phyloP scores from a whole-genome alignment of 306 rosid species.

The Echinosophora koreensis region DNA sequence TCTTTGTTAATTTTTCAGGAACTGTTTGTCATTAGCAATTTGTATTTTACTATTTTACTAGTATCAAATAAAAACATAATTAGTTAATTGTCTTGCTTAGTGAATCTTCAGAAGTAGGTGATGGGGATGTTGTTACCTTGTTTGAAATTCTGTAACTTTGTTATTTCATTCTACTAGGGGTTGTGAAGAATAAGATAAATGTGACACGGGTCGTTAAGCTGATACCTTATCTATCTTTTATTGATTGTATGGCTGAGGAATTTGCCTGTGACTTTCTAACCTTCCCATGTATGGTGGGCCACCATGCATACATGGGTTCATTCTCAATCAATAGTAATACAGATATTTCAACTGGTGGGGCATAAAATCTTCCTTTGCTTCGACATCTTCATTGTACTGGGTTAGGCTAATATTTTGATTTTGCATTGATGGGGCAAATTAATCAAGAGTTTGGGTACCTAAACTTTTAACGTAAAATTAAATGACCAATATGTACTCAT shows the following conservation, averaged over 20 bases:
- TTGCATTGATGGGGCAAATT: background rate
- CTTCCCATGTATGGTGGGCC: conserved; percentile 57
- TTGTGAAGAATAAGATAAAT: conserved; percentile 36
- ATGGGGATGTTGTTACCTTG: conserved; percentile 33
- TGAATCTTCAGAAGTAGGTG: conserved; percentile 39
- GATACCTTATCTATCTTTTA: conserved; percentile 55
- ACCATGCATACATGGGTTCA: conserved; percentile 31
- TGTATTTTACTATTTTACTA: conserved; percentile 7
- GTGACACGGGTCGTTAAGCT: conserved; percentile 40
- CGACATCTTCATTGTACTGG: conserved; percentile 12
- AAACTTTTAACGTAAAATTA: background rate
- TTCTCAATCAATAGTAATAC: background rate
- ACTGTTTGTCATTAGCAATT: background rate
- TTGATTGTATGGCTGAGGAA: conserved; percentile 57
- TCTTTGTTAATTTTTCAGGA: background rate
- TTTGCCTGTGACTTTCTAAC: conserved; percentile 45
- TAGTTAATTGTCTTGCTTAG: conserved; percentile 30
- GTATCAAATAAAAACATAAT: background rate
- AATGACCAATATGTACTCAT: background rate
- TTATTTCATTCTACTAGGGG: background rate
- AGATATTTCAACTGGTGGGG: conserved; percentile 13
- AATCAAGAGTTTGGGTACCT: background rate
- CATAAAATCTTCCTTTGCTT: conserved; percentile 17
- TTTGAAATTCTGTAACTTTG: conserved; percentile 34
- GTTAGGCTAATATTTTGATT: conserved; percentile 8